These are phyloP conservation scores for Salvia hispanica DNA, from an alignment of 257 asterid species.

Conservation along the genomic window DNA sequence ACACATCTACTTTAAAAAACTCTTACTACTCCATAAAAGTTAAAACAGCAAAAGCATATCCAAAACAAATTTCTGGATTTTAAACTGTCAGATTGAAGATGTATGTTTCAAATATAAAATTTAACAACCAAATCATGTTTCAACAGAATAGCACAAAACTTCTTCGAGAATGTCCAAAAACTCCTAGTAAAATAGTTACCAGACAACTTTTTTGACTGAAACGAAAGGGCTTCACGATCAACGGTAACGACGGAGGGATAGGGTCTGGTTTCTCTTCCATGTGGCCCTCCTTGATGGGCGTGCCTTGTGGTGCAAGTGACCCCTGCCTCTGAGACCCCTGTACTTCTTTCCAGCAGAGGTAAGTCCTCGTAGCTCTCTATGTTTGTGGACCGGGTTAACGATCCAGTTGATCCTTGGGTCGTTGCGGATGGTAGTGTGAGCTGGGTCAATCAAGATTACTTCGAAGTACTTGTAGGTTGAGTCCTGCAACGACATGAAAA, in stretches of 20 bases:
- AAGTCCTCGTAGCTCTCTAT: too few relatives aligned
- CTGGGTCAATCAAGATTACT: slow-evolving; percentile 34
- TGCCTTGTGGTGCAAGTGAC: too few relatives aligned
- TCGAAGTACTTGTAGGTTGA: slow-evolving; percentile 43
- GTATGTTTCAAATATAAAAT: not conserved
- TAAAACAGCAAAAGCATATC: not conserved
- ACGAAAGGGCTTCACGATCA: slow-evolving; percentile 14
- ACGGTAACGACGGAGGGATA: slow-evolving; percentile 29
- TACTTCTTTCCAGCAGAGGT: too few relatives aligned
- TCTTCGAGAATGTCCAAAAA: not conserved
- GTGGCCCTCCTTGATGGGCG: too few relatives aligned
- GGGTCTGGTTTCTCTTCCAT: too few relatives aligned
- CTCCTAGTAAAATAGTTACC: not conserved
- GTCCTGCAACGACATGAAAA: slow-evolving; percentile 25
- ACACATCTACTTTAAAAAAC: too few relatives aligned
- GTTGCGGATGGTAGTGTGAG: too few relatives aligned
- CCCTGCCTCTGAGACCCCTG: too few relatives aligned
- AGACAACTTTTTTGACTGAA: not conserved
- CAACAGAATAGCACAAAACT: slow-evolving; percentile 22
- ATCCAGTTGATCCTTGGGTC: too few relatives aligned
- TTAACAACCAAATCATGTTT: not conserved
- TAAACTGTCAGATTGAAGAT: not conserved
- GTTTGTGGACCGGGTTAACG: too few relatives aligned
- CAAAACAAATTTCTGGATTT: not conserved
- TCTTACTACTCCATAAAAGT: too few relatives aligned